These are phyloP conservation scores for Tetracladium setigerum DNA, from an alignment of 495 filamentous ascomycete species.

Conservation along the genomic window DNA sequence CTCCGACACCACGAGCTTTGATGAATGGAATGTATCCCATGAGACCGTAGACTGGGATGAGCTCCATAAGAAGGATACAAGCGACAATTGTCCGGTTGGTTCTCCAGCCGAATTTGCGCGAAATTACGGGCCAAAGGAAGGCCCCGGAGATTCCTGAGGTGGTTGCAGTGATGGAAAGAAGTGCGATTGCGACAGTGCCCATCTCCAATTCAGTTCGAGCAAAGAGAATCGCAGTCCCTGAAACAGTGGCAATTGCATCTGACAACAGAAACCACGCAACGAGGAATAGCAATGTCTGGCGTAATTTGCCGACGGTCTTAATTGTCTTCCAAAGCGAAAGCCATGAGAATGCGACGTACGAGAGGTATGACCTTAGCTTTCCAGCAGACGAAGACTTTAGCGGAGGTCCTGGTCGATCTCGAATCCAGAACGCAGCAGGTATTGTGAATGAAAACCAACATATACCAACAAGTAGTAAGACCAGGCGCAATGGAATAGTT, in stretches of 20 bases:
- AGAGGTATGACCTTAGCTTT: constrained; percentile 16
- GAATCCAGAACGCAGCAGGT: constrained; percentile 78
- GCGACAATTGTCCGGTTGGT: constrained; percentile 82
- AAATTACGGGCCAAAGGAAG: constrained; percentile 79
- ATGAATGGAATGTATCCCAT: constrained; percentile 84
- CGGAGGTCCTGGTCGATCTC: constrained; percentile 84
- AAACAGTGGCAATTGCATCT: constrained; percentile 89
- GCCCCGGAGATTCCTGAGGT: constrained; percentile 76
- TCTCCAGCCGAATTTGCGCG: constrained; percentile 51
- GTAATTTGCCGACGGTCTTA: constrained; percentile 67
- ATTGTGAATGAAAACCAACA: constrained; percentile 97
- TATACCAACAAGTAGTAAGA: constrained; percentile 75
- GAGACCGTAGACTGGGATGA: constrained; percentile 88
- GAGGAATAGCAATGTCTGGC: constrained; percentile 83
- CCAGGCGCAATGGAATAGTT: constrained; percentile 69
- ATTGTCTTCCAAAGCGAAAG: constrained; percentile 72
- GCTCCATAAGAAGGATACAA: constrained; percentile 80
- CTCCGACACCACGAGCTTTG: constrained; percentile 62
- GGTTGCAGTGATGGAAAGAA: constrained; percentile 89
- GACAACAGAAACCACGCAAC: constrained; percentile 91
- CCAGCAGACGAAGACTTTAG: constrained; percentile 30
- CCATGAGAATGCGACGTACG: constrained; percentile 78
- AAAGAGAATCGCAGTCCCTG: constrained; percentile 90
- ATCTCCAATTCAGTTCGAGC: constrained; percentile 90
- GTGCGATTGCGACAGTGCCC: constrained; percentile 75